These are phyloP conservation scores for Lepraria neglecta DNA, from an alignment of 495 filamentous ascomycete genomes.

Conservation along the genomic window DNA sequence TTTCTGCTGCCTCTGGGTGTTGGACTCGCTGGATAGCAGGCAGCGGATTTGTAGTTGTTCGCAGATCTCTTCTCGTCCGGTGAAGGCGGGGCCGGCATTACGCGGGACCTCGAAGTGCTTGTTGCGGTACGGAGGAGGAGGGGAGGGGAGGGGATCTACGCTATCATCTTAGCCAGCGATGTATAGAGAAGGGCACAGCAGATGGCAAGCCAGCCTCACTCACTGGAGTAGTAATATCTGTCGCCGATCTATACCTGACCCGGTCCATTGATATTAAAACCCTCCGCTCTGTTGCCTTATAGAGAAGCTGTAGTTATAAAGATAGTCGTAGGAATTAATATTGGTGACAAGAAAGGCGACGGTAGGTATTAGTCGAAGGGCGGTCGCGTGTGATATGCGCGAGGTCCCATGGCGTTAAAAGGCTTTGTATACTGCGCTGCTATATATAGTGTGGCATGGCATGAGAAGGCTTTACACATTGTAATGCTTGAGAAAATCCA, in stretches of 20 bases:
- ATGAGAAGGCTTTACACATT: no score
- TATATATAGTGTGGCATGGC: no score
- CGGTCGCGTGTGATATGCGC: no score
- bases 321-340: background rate
- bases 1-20: constrained; percentile 17
- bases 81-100: constrained; percentile 7
- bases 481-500: no score
- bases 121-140: background rate
- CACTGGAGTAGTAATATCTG: background rate
- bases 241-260: background rate
- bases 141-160: background rate
- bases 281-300: background rate
- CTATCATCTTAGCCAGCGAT: background rate
- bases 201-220: no score
- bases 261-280: background rate
- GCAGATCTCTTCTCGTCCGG: constrained; percentile 12
- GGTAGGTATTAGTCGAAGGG: no score
- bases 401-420: no score
- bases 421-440: no score
- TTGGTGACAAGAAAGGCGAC: background rate
- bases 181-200: no score
- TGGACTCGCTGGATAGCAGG: background rate
- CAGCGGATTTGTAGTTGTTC: constrained; percentile 1
- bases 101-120: constrained; percentile 15
- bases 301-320: background rate